phyloP scores from a whole-genome alignment of 177 flowering plant species.

The Telopea speciosissima region DNA sequence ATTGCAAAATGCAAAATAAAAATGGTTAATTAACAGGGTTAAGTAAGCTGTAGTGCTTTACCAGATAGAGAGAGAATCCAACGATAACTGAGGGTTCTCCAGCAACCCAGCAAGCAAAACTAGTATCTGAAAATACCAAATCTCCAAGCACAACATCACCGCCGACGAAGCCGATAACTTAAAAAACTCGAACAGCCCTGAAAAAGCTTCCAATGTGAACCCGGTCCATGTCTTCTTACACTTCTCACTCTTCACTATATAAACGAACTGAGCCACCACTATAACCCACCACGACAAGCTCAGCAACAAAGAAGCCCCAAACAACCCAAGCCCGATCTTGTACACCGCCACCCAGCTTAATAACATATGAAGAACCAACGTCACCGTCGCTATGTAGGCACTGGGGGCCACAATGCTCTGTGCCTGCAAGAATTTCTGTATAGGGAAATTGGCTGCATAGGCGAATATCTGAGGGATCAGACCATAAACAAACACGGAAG shows the following conservation, averaged over 20 bases:
- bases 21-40: no score
- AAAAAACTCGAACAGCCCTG: slow-evolving; percentile 39
- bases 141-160: slow-evolving; percentile 61
- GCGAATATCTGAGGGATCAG: slow-evolving; percentile 28
- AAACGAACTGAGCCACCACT: slow-evolving; percentile 37
- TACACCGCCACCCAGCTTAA: slow-evolving; percentile 34
- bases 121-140: slow-evolving; percentile 60
- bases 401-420: slow-evolving; percentile 45
- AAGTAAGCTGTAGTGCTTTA: slow-evolving; percentile 11
- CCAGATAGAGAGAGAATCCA: slow-evolving; percentile 47
- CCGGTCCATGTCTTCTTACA: slow-evolving; percentile 47
- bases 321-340: neutral
- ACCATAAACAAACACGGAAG: slow-evolving; percentile 47
- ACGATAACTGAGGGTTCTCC: slow-evolving; percentile 40
- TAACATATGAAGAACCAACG: slow-evolving; percentile 29
- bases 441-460: slow-evolving; percentile 61
- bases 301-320: slow-evolving; percentile 42
- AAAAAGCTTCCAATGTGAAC: slow-evolving; percentile 29
- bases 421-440: slow-evolving; percentile 43
- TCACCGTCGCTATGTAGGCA: slow-evolving; percentile 36
- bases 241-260: slow-evolving; percentile 29
- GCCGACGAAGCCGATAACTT: slow-evolving; percentile 47
- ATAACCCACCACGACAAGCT: slow-evolving; percentile 56
- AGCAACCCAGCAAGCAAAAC: slow-evolving; percentile 62
- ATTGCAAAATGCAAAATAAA: no score